Conservation (phyloP, 345 rosid genomes). For the Pseudoturritis turrita region DNA sequence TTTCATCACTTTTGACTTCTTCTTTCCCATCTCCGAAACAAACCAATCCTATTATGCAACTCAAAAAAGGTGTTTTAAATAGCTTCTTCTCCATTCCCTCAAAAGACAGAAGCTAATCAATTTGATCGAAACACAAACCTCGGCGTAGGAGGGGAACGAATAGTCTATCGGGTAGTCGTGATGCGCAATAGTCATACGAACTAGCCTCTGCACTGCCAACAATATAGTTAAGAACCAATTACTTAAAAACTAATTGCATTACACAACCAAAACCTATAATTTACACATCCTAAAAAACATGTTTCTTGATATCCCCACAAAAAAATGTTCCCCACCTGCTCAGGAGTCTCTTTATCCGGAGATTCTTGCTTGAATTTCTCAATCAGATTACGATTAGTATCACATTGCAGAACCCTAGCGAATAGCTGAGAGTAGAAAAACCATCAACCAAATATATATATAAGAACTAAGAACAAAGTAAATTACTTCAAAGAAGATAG, state of each 20-base stretch:
- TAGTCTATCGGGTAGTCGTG: slow-evolving; percentile 41
- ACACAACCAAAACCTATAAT: not conserved
- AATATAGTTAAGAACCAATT: slow-evolving; percentile 25
- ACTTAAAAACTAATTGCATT: not conserved
- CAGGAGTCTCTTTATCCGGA: slow-evolving; percentile 43
- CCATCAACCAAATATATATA: not conserved
- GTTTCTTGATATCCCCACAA: not conserved
- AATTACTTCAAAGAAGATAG: not conserved
- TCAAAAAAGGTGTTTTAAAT: too few relatives aligned
- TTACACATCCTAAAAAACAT: not conserved
- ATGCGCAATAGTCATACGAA: slow-evolving; percentile 62
- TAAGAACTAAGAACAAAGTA: not conserved
- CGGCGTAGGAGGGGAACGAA: slow-evolving; percentile 53
- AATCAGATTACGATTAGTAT: slow-evolving; percentile 38
- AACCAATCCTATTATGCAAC: slow-evolving; percentile 60
- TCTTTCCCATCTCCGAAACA: slow-evolving; percentile 41
- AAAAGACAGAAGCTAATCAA: not conserved
- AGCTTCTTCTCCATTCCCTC: not conserved
- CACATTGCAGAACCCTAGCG: slow-evolving; percentile 37
- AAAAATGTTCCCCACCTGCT: slow-evolving; percentile 45
- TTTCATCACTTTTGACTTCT: slow-evolving; percentile 40
- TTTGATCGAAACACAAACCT: slow-evolving; percentile 43
- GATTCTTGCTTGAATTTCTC: slow-evolving; percentile 40
- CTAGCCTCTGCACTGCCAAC: slow-evolving; percentile 74
- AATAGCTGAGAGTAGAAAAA: slow-evolving; percentile 39